These are phyloP conservation scores for Iris macrosiphon DNA, from an alignment of 106 monocot genomes.

Conservation along the genomic window DNA sequence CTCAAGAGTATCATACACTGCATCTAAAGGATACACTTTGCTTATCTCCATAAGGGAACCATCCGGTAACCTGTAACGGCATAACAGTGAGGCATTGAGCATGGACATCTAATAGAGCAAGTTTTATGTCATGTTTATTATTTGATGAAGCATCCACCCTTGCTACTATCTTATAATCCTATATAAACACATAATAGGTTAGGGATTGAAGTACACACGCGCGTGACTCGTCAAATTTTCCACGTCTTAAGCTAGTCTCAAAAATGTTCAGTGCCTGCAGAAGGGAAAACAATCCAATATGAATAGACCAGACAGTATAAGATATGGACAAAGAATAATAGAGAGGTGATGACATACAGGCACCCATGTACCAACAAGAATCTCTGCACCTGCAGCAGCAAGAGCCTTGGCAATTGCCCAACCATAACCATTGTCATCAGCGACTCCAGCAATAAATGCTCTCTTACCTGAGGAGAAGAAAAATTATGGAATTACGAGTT, in stretches of 20 bases:
- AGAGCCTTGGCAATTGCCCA: constrained; percentile 97
- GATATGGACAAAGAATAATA: neutral
- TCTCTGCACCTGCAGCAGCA: constrained; percentile 94
- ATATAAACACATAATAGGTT: neutral
- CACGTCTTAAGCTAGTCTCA: constrained; percentile 84
- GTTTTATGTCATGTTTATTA: constrained; percentile 47
- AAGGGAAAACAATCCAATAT: constrained; percentile 3
- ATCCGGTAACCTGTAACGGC: constrained; percentile 54
- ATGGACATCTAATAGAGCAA: constrained; percentile 15
- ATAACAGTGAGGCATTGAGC: constrained; percentile 12
- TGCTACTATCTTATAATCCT: neutral
- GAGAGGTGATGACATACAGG: constrained; percentile 49
- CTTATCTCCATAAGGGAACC: constrained; percentile 86
- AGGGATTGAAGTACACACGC: constrained; percentile 25
- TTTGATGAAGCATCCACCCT: neutral
- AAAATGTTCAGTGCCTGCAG: constrained; percentile 85
- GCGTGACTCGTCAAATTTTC: constrained; percentile 84
- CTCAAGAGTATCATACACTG: constrained; percentile 74
- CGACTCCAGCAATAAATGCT: constrained; percentile 92
- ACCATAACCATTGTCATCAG: constrained; percentile 95
- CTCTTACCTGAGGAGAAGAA: constrained; percentile 62
- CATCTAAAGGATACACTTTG: constrained; percentile 88
- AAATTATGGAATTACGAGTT: no score
- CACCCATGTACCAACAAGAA: constrained; percentile 97
- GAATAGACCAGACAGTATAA: no score